A percentile compares a stretch with the other conserved stretches of the same genome.
phyloP scores from a whole-genome alignment of 2,329 filamentous ascomycete genomes.

The Sordariomycetes sp. region DNA sequence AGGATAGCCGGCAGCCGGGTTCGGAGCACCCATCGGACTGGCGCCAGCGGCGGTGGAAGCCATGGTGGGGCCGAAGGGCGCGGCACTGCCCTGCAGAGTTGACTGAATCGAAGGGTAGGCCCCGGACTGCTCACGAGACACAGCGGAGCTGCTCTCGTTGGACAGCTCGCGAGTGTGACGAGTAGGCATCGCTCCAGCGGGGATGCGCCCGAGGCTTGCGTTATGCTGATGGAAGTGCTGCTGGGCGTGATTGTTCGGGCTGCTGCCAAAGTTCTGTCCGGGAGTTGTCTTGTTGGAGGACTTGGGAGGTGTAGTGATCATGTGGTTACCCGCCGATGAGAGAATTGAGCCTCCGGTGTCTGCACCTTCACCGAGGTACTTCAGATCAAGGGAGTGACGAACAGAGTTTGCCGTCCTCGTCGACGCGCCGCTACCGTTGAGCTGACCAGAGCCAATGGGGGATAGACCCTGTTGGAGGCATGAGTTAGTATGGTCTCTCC shows the following conservation, averaged over 20 bases:
- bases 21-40: constrained; percentile 15
- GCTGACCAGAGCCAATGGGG: constrained; percentile 24
- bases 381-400: constrained; percentile 44
- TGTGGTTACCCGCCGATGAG: constrained; percentile 33
- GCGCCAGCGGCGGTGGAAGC: constrained; percentile 15
- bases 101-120: constrained; percentile 52
- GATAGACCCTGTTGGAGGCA: constrained; percentile 37
- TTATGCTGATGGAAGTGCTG: constrained; percentile 66
- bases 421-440: constrained; percentile 16
- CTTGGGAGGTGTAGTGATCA: constrained; percentile 54
- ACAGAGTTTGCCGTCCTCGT: constrained; percentile 25
- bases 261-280: constrained; percentile 28
- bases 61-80: constrained; percentile 58
- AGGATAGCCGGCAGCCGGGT: constrained; percentile 10
- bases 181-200: constrained; percentile 48
- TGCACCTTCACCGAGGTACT: constrained; percentile 31
- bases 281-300: constrained; percentile 57
- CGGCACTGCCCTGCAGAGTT: constrained; percentile 65
- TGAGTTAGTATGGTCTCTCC: not conserved
- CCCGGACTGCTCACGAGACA: constrained; percentile 27
- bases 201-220: constrained; percentile 68
- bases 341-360: constrained; percentile 22
- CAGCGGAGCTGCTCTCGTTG: constrained; percentile 25
- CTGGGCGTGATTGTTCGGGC: constrained; percentile 45
- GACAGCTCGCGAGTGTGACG: constrained; percentile 65